phyloP scores from a whole-genome alignment of 495 filamentous ascomycete genomes.

The Halenospora varia region DNA sequence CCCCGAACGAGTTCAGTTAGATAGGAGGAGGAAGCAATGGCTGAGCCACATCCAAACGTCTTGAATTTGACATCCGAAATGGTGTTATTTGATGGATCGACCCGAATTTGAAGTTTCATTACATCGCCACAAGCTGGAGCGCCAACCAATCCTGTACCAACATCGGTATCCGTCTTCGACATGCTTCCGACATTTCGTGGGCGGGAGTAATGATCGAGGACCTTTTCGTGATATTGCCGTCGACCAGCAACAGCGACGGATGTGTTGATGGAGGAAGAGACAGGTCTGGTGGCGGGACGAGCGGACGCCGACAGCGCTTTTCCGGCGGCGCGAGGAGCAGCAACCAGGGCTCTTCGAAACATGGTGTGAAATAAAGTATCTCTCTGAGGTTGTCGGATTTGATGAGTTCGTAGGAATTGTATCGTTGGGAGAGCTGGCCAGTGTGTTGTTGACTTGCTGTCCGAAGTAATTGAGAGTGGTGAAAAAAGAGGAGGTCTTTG shows the following conservation, averaged over 20 bases:
- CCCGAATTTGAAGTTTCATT: slow-evolving; percentile 98
- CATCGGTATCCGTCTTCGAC: slow-evolving; percentile 76
- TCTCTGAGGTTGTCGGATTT: neutral
- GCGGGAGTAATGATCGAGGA: slow-evolving; percentile 91
- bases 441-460: neutral
- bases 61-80: slow-evolving; percentile 97
- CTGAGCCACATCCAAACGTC: slow-evolving; percentile 96
- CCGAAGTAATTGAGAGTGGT: neutral
- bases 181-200: slow-evolving; percentile 95
- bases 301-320: slow-evolving; percentile 40
- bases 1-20: slow-evolving; percentile 89
- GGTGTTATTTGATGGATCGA: slow-evolving; percentile 81
- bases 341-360: slow-evolving; percentile 49
- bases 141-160: slow-evolving; percentile 96
- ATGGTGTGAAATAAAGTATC: slow-evolving; percentile 29
- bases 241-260: slow-evolving; percentile 30
- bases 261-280: slow-evolving; percentile 26
- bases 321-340: slow-evolving; percentile 43
- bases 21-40: slow-evolving; percentile 88
- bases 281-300: slow-evolving; percentile 37
- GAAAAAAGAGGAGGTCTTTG: neutral
- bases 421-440: neutral
- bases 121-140: slow-evolving; percentile 83
- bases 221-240: slow-evolving; percentile 53
- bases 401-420: neutral